These are phyloP conservation scores for Coemansia sp. DNA, from an alignment of 192 early-diverging fungal species.

Conservation along the genomic window DNA sequence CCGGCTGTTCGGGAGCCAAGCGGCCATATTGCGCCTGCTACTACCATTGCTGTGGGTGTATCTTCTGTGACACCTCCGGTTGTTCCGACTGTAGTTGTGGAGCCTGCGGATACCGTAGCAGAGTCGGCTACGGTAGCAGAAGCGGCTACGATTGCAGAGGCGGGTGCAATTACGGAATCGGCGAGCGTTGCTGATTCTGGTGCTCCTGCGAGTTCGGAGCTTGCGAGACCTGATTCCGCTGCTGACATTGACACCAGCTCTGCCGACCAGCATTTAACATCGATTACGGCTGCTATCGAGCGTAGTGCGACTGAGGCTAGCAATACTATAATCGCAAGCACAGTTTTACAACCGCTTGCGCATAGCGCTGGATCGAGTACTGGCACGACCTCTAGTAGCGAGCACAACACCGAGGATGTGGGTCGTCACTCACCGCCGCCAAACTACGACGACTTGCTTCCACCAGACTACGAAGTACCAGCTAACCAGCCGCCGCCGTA, in stretches of 20 bases:
- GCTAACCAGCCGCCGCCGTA: conserved; percentile 37
- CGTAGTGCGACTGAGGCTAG: not conserved
- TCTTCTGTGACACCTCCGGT: not conserved
- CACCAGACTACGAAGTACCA: conserved; percentile 34
- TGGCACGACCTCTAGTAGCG: not conserved
- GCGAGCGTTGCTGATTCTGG: not conserved
- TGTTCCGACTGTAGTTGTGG: not conserved
- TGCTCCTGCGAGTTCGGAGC: not conserved
- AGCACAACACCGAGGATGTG: not conserved
- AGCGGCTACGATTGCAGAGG: not conserved
- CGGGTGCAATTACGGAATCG: not conserved
- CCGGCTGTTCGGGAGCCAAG: not conserved
- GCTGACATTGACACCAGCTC: not conserved
- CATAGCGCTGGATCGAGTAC: too few species aligned
- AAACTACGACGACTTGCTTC: conserved; percentile 41
- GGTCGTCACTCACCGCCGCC: conserved; percentile 27
- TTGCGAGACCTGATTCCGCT: not conserved
- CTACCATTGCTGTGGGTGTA: too few species aligned
- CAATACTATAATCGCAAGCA: not conserved
- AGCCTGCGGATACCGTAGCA: not conserved
- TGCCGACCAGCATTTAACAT: not conserved
- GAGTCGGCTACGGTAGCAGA: not conserved
- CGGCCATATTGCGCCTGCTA: too few species aligned
- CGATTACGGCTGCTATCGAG: not conserved
- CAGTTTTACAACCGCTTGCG: too few species aligned